phyloP scores from a whole-genome alignment of 768 basidiomycete species.

The Cyclocybe aegerita region DNA sequence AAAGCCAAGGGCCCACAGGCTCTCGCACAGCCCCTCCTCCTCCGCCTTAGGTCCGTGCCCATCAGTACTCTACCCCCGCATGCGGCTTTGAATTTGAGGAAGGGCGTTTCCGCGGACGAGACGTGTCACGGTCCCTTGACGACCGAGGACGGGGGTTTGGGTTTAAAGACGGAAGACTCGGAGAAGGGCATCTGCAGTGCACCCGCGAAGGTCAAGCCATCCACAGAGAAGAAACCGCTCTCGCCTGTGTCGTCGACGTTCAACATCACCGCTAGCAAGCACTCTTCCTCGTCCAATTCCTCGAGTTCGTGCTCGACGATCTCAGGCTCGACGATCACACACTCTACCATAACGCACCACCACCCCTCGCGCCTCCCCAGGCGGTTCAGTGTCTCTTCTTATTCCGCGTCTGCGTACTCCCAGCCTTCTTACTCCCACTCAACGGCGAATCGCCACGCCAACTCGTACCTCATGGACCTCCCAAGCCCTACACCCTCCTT shows the following conservation, averaged over 20 bases:
- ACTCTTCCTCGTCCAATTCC: no score
- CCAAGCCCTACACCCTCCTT: no score
- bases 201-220: not conserved
- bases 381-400: no score
- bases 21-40: constrained; percentile 27
- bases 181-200: constrained; percentile 5
- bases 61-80: not conserved
- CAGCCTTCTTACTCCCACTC: no score
- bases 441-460: no score
- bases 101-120: not conserved
- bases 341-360: no score
- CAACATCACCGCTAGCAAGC: constrained; percentile 6
- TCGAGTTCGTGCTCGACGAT: no score
- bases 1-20: constrained; percentile 7
- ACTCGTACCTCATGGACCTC: no score
- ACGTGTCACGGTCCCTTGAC: not conserved
- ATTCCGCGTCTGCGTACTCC: no score
- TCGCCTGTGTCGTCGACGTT: constrained; percentile 10
- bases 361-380: no score
- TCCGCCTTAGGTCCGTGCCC: constrained; percentile 22
- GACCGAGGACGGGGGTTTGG: constrained; percentile 4
- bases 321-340: no score
- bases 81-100: not conserved
- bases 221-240: constrained; percentile 3
- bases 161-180: not conserved